phyloP scores from a whole-genome alignment of 805 yeast genomes.

The Cyberlindnera bimundalis region DNA sequence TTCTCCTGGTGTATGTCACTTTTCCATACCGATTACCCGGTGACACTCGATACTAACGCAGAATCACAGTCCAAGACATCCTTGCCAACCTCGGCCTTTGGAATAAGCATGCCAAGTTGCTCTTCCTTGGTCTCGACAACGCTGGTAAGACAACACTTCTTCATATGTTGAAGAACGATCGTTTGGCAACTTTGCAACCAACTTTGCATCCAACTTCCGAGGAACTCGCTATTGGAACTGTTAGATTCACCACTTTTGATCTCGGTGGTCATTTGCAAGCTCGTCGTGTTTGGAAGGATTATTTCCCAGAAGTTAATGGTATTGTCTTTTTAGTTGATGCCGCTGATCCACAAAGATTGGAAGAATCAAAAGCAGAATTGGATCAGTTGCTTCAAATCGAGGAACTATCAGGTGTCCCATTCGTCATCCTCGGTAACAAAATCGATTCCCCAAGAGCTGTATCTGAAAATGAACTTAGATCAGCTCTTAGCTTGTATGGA shows the following conservation, averaged over 20 bases:
- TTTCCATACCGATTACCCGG: no score
- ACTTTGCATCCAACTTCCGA: constrained; percentile 98
- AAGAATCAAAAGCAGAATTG: constrained; percentile 91
- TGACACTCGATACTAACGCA: no score
- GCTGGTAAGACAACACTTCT: constrained; percentile 94
- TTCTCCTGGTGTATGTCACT: constrained; percentile 40
- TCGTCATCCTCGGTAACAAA: constrained; percentile 92
- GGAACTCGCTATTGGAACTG: constrained; percentile 94
- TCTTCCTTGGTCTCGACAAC: constrained; percentile 94
- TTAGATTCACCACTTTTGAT: constrained; percentile 96
- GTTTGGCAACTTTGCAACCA: constrained; percentile 96
- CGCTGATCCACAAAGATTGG: constrained; percentile 93
- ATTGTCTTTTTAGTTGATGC: constrained; percentile 96
- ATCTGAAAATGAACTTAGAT: constrained; percentile 89
- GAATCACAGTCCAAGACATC: constrained; percentile 41
- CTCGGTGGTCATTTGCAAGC: constrained; percentile 99
- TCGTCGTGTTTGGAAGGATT: constrained; percentile 98
- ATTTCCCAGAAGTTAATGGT: constrained; percentile 98
- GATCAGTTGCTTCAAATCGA: constrained; percentile 91
- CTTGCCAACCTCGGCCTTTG: constrained; percentile 76
- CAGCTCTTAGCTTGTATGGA: constrained; percentile 79
- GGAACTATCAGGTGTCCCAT: constrained; percentile 87
- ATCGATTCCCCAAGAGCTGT: constrained; percentile 94
- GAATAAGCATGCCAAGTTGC: constrained; percentile 94
- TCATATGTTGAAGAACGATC: constrained; percentile 88